These are phyloP conservation scores for Eimeria maxima DNA, from an alignment of 169 alveolate genomes.

Conservation along the genomic window DNA sequence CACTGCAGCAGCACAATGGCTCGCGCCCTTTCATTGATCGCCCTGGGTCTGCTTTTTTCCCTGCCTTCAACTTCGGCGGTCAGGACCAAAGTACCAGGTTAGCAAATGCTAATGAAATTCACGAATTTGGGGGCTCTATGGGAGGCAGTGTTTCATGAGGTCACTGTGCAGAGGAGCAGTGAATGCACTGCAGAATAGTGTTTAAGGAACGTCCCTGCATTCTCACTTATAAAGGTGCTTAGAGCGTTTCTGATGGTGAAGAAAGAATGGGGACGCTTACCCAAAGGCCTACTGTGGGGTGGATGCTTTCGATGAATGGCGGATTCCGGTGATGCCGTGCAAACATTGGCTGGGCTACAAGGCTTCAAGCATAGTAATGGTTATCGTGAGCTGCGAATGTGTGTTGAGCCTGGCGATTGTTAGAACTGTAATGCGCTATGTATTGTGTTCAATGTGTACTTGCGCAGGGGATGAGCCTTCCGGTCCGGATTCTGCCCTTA, in stretches of 20 bases:
- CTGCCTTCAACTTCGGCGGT: neutral
- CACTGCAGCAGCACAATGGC: slow-evolving; percentile 31
- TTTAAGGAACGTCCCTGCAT: neutral
- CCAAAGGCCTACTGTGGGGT: neutral
- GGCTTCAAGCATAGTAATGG: too few species aligned
- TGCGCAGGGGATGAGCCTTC: neutral
- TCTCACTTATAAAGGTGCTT: neutral
- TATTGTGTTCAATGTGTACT: neutral
- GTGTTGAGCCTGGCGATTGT: neutral
- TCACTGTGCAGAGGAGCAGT: neutral
- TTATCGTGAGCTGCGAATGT: too few species aligned
- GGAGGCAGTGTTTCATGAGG: neutral
- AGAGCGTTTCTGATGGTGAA: neutral
- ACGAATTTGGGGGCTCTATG: neutral
- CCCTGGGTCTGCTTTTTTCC: slow-evolving; percentile 63
- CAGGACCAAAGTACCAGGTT: slow-evolving; percentile 45
- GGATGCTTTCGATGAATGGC: neutral
- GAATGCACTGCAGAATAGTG: neutral
- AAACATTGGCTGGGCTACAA: neutral
- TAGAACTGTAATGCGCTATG: neutral
- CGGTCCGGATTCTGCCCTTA: neutral
- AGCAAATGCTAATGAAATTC: neutral
- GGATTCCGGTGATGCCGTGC: neutral
- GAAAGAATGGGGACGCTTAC: neutral
- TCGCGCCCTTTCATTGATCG: slow-evolving; percentile 41